Evolutionary conservation across 2,329 filamentous ascomycete genomes (phyloP), one percentile per base, ranked within the genome.

Genomic region (Cercospora berteroae): DNA sequence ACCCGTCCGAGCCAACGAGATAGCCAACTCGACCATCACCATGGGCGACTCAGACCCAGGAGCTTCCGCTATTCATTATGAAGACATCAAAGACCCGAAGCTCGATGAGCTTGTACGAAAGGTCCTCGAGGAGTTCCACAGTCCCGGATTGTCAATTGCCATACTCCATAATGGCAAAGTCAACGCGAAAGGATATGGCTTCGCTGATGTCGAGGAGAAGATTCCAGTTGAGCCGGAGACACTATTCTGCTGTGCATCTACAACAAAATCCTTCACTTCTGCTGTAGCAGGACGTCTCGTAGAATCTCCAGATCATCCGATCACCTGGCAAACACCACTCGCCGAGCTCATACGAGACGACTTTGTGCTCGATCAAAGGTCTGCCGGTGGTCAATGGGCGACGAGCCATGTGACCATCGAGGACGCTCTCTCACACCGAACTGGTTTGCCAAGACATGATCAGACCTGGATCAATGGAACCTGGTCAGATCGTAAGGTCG

Each of bases 321-420:
- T 81, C 9, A 69, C 71, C 36, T 81, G 80, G 78, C 65, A 72
- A 1, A 81, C 79, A 1, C 77, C 76, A 5, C 69, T 82, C 2
- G 74, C 71, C 42, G 61, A 74, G 5, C 36, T 81, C 12, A 75
- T 81, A 60, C 77, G 74, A 7, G 71, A 75, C 25, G 76, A 78
- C 48, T 80, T 80, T 65, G 73, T 77, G 2, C 74, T 80, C 4
- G 67, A 70, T n/a, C 76, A 78, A 59, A 33, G 42, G 9, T 50
- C 64, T 31, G 44, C 67, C 4, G 33, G 20, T 33, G 67, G 61
- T 12, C 67, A 72, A 7, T 77, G 75, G 67, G 57, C 69, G 0
- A 75, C 76, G 3, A 63, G 29, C 1, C 74, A 77, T 33, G 69
- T 75, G 25, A 79, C 76, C 0, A 48, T 80, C 39, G 72, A 76